Conservation (phyloP, 768 basidiomycete species). For the Tulasnella sp. region DNA sequence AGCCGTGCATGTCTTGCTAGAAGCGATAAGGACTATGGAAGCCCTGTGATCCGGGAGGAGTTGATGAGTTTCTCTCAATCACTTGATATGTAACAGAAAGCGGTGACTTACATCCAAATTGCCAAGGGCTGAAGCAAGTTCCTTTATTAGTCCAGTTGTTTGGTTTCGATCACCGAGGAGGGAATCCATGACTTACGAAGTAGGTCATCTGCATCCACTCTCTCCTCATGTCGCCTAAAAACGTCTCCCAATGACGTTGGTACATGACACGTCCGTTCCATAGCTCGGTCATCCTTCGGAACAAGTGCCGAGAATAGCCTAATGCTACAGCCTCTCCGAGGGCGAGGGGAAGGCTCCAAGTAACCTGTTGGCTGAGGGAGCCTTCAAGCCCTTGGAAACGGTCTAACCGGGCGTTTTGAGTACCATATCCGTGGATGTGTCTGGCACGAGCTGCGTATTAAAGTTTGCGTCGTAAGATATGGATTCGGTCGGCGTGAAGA, state of each 20-base stretch:
- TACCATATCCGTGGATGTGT: neutral
- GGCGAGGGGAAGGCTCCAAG: neutral
- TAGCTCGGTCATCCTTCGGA: neutral
- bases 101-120: conserved; percentile 9
- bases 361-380: neutral
- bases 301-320: neutral
- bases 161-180: neutral
- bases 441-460: conserved; percentile 5
- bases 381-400: neutral
- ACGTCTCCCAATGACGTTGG: conserved; percentile 13
- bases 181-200: neutral
- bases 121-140: neutral
- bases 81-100: neutral
- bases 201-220: neutral
- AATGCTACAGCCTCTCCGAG: neutral
- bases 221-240: conserved; percentile 5
- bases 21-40: neutral
- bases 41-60: neutral
- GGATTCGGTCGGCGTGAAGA: no score
- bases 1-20: neutral
- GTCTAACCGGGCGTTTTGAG: neutral
- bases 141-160: neutral
- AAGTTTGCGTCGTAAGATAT: no score
- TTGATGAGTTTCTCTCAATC: neutral
- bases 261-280: conserved; percentile 14